Conservation (phyloP, 768 basidiomycete genomes). For the Cystoderma amianthinum region DNA sequence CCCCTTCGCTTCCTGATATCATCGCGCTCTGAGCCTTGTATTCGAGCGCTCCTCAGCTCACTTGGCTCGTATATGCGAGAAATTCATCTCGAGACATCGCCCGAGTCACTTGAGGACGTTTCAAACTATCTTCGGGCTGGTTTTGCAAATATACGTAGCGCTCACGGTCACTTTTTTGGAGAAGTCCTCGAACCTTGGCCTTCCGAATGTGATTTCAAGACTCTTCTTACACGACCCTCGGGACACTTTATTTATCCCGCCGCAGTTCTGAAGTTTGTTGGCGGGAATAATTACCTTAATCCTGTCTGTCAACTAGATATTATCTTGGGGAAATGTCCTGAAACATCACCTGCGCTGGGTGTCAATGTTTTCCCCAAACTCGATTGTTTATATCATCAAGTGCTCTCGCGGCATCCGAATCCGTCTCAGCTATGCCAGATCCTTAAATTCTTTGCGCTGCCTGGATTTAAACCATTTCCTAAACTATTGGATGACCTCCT, state of each 20-base stretch:
- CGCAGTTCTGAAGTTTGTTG: constrained; percentile 6
- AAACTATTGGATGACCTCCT: constrained; percentile 5
- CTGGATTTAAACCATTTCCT: neutral
- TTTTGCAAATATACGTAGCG: constrained; percentile 6
- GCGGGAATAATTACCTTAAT: neutral
- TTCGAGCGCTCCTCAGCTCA: constrained; percentile 7
- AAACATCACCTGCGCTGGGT: neutral
- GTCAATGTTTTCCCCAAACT: constrained; percentile 9
- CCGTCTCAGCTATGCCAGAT: neutral
- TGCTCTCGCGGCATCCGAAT: constrained; percentile 5
- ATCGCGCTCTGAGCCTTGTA: constrained; percentile 18
- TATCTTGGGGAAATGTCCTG: constrained; percentile 2
- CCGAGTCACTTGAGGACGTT: constrained; percentile 11
- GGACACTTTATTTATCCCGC: constrained; percentile 1
- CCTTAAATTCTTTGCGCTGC: constrained; percentile 1
- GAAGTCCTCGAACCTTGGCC: constrained; percentile 1
- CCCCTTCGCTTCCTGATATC: constrained; percentile 17
- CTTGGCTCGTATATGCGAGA: neutral
- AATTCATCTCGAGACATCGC: constrained; percentile 3
- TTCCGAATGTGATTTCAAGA: neutral
- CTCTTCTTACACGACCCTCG: neutral
- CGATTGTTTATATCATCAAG: constrained; percentile 10
- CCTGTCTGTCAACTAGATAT: constrained; percentile 4
- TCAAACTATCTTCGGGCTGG: constrained; percentile 7
- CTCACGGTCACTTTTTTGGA: constrained; percentile 4